Conservation (phyloP, 768 basidiomycete genomes). For the Panaeolus papilionaceus region DNA sequence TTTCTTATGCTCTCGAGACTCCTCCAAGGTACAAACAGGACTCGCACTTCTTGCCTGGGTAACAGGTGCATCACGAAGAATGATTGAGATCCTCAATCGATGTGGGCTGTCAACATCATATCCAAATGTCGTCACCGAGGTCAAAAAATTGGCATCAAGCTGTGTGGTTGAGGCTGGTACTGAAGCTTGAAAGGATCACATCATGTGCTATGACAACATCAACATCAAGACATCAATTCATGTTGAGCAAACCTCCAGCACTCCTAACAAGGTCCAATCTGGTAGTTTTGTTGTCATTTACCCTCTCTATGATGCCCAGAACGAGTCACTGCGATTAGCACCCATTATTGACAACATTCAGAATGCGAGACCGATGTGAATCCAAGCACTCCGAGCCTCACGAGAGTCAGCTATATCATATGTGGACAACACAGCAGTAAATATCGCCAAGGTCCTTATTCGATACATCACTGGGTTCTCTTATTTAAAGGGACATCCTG, state of each 20-base stretch:
- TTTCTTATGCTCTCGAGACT: too few relatives aligned
- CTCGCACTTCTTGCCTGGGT: too few relatives aligned
- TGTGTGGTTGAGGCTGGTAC: not conserved
- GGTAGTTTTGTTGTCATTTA: slow-evolving; percentile 20
- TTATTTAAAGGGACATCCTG: not conserved
- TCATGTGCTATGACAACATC: slow-evolving; percentile 13
- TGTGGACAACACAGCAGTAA: not conserved
- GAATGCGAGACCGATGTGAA: not conserved
- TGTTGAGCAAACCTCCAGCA: slow-evolving; percentile 9
- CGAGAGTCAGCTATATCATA: not conserved
- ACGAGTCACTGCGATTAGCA: not conserved
- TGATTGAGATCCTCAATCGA: slow-evolving; percentile 12
- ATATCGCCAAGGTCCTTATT: not conserved
- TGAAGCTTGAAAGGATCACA: not conserved
- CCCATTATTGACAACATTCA: slow-evolving; percentile 5
- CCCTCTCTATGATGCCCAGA: not conserved
- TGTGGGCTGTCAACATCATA: not conserved
- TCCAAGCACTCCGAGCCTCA: not conserved
- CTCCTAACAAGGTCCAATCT: slow-evolving; percentile 18
- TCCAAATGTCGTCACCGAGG: not conserved
- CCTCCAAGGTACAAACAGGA: too few relatives aligned
- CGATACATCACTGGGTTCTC: not conserved
- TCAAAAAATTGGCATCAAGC: not conserved
- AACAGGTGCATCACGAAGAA: not conserved
- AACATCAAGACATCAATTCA: slow-evolving; percentile 12